Conservation (phyloP, 805 yeast species). For the Pichia rugopelliculosa region DNA sequence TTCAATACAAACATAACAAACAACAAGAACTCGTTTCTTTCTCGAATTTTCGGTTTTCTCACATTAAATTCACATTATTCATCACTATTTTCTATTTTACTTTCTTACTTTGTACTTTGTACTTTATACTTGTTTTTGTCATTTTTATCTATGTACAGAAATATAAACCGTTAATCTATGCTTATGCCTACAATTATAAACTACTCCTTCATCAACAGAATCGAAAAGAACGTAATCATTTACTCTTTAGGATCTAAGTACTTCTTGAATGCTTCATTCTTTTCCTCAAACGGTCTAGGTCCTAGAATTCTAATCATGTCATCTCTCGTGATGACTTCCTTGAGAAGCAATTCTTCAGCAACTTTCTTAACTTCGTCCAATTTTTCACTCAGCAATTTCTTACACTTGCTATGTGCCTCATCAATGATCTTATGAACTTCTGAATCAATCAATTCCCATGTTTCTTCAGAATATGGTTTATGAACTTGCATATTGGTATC, state of each 20-base stretch:
- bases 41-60: background rate
- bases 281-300: slow-evolving; percentile 85
- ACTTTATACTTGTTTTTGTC: background rate
- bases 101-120: background rate
- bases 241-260: slow-evolving; percentile 31
- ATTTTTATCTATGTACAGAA: background rate
- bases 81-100: no score
- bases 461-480: slow-evolving; percentile 85
- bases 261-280: slow-evolving; percentile 84
- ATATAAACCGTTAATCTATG: background rate
- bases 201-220: background rate
- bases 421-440: slow-evolving; percentile 76
- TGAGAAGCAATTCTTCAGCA: slow-evolving; percentile 76
- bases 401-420: slow-evolving; percentile 69
- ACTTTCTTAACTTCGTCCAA: slow-evolving; percentile 72
- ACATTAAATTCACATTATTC: no score
- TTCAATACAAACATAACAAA: no score
- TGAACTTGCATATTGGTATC: slow-evolving; percentile 41
- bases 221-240: background rate
- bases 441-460: slow-evolving; percentile 70
- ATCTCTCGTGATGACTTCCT: slow-evolving; percentile 89
- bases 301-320: slow-evolving; percentile 90
- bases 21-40: no score
- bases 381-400: slow-evolving; percentile 57
- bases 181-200: background rate